phyloP scores from a whole-genome alignment of 148 eudicot species.

The Rhododendron molle region DNA sequence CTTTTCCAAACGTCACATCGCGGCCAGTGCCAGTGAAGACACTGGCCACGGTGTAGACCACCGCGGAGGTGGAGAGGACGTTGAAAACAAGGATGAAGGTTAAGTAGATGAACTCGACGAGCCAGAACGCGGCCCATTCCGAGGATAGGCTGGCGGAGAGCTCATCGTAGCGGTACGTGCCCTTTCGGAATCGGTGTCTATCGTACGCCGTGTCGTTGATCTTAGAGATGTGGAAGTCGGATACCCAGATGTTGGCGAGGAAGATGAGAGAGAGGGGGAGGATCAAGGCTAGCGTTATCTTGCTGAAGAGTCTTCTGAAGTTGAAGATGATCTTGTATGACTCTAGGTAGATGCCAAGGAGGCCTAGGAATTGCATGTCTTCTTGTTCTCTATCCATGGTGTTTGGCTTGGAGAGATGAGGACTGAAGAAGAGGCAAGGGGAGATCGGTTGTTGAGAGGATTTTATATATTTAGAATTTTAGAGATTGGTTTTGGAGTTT shows the following conservation, averaged over 20 bases:
- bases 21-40: slow-evolving; percentile 14
- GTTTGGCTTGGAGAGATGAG: neutral
- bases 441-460: neutral
- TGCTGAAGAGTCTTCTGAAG: slow-evolving; percentile 22
- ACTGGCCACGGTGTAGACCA: slow-evolving; percentile 27
- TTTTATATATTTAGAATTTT: neutral
- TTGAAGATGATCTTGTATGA: slow-evolving; percentile 19
- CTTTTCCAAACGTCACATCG: slow-evolving; percentile 17
- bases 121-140: neutral
- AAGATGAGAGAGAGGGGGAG: slow-evolving; percentile 32
- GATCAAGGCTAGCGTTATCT: slow-evolving; percentile 22
- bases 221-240: slow-evolving; percentile 6
- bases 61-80: slow-evolving; percentile 27
- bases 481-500: neutral
- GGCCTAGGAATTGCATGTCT: slow-evolving; percentile 26
- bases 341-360: slow-evolving; percentile 15
- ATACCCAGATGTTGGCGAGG: slow-evolving; percentile 22
- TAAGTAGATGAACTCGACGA: slow-evolving; percentile 17
- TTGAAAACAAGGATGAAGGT: slow-evolving; percentile 11
- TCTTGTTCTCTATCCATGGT: slow-evolving; percentile 33
- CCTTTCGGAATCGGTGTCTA: no score
- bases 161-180: no score
- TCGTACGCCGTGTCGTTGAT: neutral
- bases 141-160: slow-evolving; percentile 13
- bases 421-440: neutral